Percentiles rank a stretch among this genome's conserved stretches.
Evolutionary conservation across 176 grass and related monocot species (phyloP).

Genomic region (Hordeum vulgare): MorexV3_pseudomolecules_assembly NC_058520.1:546586490-546586989

Average conservation of each 20-base stretch:
- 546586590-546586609: neutral
- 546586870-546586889: slow-evolving; percentile 81
- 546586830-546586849: slow-evolving; percentile 89
- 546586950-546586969: neutral
- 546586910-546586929: slow-evolving; percentile 61
- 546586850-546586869: slow-evolving; percentile 99
- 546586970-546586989: neutral
- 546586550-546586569: neutral
- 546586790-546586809: slow-evolving; percentile 97
- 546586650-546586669: slow-evolving; percentile 92
- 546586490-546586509: slow-evolving; percentile 56
- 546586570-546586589: neutral
- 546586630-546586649: neutral
- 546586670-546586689: slow-evolving; percentile 99
- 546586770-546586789: slow-evolving; percentile 93
- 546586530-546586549: neutral
- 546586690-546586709: slow-evolving; percentile 96
- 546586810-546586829: slow-evolving; percentile 98
- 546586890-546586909: slow-evolving; percentile 89
- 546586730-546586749: slow-evolving; percentile 99
- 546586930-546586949: neutral
- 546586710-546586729: slow-evolving; percentile 90
- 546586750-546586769: slow-evolving; percentile 99
- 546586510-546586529: neutral
- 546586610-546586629: neutral